These are phyloP conservation scores for Chytriomyces confervae DNA, from an alignment of 192 early-diverging fungal genomes.

Conservation along the genomic window DNA sequence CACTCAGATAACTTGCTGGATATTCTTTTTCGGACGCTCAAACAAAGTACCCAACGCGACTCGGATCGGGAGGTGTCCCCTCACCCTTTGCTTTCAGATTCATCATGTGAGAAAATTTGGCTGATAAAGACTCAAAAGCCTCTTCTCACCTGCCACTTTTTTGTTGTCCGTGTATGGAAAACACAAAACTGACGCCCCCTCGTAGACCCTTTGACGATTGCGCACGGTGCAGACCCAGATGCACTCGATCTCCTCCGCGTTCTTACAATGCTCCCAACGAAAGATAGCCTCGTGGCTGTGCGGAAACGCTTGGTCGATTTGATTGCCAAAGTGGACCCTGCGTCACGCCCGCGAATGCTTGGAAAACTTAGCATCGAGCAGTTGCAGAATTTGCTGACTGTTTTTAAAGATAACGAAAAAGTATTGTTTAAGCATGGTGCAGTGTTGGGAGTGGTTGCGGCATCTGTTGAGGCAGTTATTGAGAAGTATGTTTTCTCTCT, in stretches of 20 bases:
- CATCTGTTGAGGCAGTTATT: constrained; percentile 3
- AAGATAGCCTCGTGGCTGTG: constrained; percentile 26
- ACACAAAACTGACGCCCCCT: background rate
- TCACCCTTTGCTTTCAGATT: background rate
- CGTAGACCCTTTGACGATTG: background rate
- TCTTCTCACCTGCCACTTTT: background rate
- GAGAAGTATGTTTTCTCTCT: background rate
- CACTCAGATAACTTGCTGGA: constrained; percentile 32
- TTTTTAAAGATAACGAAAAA: constrained; percentile 15
- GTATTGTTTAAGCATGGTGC: background rate
- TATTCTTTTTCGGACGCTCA: constrained; percentile 10
- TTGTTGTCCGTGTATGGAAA: background rate
- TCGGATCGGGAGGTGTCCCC: constrained; percentile 10
- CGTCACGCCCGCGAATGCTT: constrained; percentile 10
- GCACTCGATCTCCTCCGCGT: constrained; percentile 25
- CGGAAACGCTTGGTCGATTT: constrained; percentile 34
- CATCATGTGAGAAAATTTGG: background rate
- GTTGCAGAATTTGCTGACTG: constrained; percentile 20
- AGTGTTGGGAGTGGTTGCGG: background rate
- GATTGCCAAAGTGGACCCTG: constrained; percentile 15
- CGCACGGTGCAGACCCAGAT: constrained; percentile 23
- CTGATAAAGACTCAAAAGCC: background rate
- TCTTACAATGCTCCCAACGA: constrained; percentile 13
- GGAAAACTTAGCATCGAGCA: constrained; percentile 26
- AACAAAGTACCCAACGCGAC: background rate